Evolutionary conservation across 176 grass and related monocot species (phyloP), one percentile per base, ranked within the genome.

Genomic region (Oropetium thomaeum): DNA sequence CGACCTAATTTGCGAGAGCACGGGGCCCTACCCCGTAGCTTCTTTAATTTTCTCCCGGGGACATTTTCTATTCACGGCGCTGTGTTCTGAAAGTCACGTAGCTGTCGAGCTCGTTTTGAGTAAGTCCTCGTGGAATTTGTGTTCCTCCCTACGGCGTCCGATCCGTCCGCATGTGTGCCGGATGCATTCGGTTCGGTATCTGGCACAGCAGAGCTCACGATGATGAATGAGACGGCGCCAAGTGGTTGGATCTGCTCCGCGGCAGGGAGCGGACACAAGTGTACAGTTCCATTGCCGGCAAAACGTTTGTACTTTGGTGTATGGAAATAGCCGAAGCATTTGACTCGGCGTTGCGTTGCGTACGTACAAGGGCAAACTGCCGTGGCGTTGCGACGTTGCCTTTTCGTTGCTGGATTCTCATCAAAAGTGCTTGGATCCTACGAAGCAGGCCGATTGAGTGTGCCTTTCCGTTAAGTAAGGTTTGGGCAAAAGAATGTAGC

Each of bases 1-100:
- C 74, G 67, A 83, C 74, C 85, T 74, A 87, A 87, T 73, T 82
- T 51, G 79, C 73, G 49, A 78, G 14, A 4, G 19, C 79, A 55
- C 44, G 43, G 84, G 20, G 47, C 79, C 45, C 23, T 3, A 26
- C 19, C 10, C 3, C 35, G 13, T 35, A 45, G 17, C 32, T 33
- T 52, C 5, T 62, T 54, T 5, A n/a, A n/a, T n/a, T n/a, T n/a
- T n/a, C n/a, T 48, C 11, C 58, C 22, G 41, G 19, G 37, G 9
- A 20, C 8, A 22, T 51, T 77, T 62, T 16, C 37, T 14, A 32
- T 75, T 49, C 52, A 49, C 22, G 71, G 71, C 7, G 29, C 33
- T 28, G 34, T 86, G n/a, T 58, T 65, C 62, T 26, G 30, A 78
- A 82, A 41, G 59, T 4, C 67, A 26, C 5, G n/a, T 19, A 68